Conservation (phyloP, 139 green algal species). For the Micromonas pusilla region DNA sequence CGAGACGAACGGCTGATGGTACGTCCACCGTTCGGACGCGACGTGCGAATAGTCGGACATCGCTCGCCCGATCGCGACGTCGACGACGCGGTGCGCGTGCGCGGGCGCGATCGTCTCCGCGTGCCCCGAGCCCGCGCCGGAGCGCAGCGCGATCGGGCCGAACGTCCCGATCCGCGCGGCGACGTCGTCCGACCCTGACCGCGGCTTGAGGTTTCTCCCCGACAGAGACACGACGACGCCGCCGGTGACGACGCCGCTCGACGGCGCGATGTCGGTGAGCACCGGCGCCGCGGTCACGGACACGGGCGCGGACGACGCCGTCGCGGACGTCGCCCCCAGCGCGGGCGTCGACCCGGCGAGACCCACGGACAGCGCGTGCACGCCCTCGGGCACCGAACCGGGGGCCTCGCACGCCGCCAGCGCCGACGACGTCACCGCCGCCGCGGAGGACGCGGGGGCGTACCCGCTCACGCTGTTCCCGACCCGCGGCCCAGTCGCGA, state of each 20-base stretch:
- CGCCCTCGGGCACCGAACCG: background rate
- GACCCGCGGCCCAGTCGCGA: background rate
- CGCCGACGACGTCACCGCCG: background rate
- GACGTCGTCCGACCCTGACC: background rate
- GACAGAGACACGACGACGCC: background rate
- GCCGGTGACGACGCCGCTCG: background rate
- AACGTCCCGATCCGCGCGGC: background rate
- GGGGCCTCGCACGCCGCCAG: background rate
- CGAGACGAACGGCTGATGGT: background rate
- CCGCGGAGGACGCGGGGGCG: too few species aligned
- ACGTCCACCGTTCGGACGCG: background rate
- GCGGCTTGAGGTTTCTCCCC: background rate
- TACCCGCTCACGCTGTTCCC: background rate
- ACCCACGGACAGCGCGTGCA: conserved; percentile 2
- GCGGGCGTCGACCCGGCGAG: background rate
- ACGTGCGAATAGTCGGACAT: background rate
- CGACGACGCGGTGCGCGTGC: too few species aligned
- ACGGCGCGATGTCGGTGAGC: background rate
- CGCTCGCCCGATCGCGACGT: background rate
- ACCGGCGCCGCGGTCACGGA: background rate
- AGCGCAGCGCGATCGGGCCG: background rate
- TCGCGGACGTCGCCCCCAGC: background rate
- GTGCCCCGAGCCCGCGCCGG: background rate
- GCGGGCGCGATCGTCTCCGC: background rate
- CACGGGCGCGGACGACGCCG: background rate